Base-by-base conservation (phyloP, 2,329 filamentous ascomycete genomes). In the Orbilia brochopaga region DNA sequence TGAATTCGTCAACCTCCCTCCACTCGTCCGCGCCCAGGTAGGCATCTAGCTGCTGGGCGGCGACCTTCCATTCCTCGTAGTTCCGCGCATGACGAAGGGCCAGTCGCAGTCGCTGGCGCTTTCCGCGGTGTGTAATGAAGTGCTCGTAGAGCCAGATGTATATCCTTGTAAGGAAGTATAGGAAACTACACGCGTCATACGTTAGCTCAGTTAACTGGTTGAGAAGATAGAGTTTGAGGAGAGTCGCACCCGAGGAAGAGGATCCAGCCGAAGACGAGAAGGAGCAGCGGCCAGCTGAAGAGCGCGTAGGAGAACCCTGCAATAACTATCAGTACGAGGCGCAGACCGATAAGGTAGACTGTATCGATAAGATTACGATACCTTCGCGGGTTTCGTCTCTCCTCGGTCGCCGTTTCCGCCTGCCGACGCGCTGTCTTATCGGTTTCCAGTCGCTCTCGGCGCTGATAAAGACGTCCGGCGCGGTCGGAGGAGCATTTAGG, bases 401-500 rank as follows among this genome's bases (percentile, higher is more conserved):
- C 61, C 83, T 80, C 42, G 80, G 79, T 73, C 79, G 81, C 73
- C 80, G 77, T 76, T 79, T 77, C 55, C 79, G 79, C 60, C 79
- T 77, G 66, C 83, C 82, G 21, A 92, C 84, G 65, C 85, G 87
- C 78, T 93, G 86, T 75, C 90, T 88, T 11, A 97, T 86, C 0
- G 94, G 94, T 15, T 90, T 88, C 94, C 94, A 99, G 82, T 99
- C 94, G 79, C 96, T 96, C 78, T 95, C 87, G 44, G 94, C 93
- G 2, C 91, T 90, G 76, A 97, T 91, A 78, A 92, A 92, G 55
- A 75, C 75, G 50, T 76, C 75, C 23, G 76, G 75, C 1, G 72
- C 54, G 37, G 24, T 74, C 27, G 74, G 73, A 10, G 76, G 76
- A 17, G 75, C 75, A 53, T 74, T 67, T 21, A 77, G 63, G 32